Evolutionary conservation across 2,329 filamentous ascomycete genomes (phyloP).

Genomic region (Calonectria crousiana): DNA sequence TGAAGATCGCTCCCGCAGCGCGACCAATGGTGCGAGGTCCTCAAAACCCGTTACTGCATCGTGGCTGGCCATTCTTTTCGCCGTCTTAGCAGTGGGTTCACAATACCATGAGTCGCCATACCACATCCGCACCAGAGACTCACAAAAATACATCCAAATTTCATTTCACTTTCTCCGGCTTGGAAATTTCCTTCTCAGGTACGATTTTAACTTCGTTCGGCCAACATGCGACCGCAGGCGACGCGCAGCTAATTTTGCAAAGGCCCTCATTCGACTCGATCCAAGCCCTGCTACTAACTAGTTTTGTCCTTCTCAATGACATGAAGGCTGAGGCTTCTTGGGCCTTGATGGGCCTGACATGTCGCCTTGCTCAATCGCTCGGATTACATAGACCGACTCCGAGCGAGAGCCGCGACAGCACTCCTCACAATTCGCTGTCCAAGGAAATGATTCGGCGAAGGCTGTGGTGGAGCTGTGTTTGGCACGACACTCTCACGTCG

Average conservation of each 20-base stretch:
- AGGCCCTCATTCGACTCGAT: slow-evolving; percentile 74
- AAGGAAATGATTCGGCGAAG: slow-evolving; percentile 68
- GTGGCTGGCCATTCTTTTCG: slow-evolving; percentile 75
- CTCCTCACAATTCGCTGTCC: slow-evolving; percentile 57
- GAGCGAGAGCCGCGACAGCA: slow-evolving; percentile 59
- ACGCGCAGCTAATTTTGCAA: slow-evolving; percentile 40
- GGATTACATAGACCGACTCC: slow-evolving; percentile 67
- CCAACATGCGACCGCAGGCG: neutral
- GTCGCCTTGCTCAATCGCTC: slow-evolving; percentile 73
- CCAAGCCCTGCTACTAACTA: slow-evolving; percentile 72
- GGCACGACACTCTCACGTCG: slow-evolving; percentile 76
- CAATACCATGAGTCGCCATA: slow-evolving; percentile 76
- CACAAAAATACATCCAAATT: slow-evolving; percentile 72
- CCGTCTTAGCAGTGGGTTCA: slow-evolving; percentile 73
- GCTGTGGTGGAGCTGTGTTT: slow-evolving; percentile 75
- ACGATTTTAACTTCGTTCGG: slow-evolving; percentile 21
- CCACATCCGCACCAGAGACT: slow-evolving; percentile 69
- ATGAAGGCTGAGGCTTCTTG: slow-evolving; percentile 79
- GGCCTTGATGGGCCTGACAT: slow-evolving; percentile 73
- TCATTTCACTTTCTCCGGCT: slow-evolving; percentile 74
- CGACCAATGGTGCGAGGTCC: slow-evolving; percentile 58
- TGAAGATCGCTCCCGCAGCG: slow-evolving; percentile 71
- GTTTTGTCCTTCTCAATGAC: slow-evolving; percentile 74
- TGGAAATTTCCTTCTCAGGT: slow-evolving; percentile 73
- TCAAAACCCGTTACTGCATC: slow-evolving; percentile 70